Percentiles rank a stretch among this genome's conserved stretches.
Conservation (phyloP, 2,329 filamentous ascomycete genomes). For the Westerdykella aurantiaca region DNA sequence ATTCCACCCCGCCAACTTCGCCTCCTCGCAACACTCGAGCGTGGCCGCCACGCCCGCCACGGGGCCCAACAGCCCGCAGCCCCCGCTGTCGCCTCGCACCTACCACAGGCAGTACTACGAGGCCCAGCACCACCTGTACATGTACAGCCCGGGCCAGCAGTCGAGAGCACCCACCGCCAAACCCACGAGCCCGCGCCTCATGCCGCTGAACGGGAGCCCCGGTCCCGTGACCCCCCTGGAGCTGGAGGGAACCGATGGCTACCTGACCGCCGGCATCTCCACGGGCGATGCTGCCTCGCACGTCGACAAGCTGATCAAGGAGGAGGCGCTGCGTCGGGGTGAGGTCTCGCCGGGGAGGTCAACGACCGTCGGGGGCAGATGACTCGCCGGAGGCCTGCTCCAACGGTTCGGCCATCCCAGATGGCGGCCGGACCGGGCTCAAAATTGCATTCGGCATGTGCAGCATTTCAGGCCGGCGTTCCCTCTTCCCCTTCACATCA, state of each 20-base stretch:
- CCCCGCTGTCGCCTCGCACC: slow-evolving; percentile 41
- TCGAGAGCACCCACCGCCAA: slow-evolving; percentile 21
- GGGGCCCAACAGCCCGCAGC: slow-evolving; percentile 37
- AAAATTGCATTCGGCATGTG: slow-evolving; percentile 1
- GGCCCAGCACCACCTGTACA: slow-evolving; percentile 45
- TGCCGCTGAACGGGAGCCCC: slow-evolving; percentile 45
- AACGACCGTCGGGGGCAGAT: slow-evolving; percentile 27
- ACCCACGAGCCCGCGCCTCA: slow-evolving; percentile 45
- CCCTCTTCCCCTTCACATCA: neutral
- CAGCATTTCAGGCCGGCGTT: slow-evolving; percentile 1
- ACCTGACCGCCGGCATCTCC: slow-evolving; percentile 42
- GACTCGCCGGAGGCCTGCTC: slow-evolving; percentile 15
- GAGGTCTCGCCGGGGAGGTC: slow-evolving; percentile 28
- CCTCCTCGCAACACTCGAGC: slow-evolving; percentile 37
- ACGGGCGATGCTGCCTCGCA: slow-evolving; percentile 35
- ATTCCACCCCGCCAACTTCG: slow-evolving; percentile 50
- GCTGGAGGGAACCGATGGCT: slow-evolving; percentile 42
- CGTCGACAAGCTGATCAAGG: slow-evolving; percentile 44
- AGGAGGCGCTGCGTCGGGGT: slow-evolving; percentile 38
- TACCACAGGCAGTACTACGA: slow-evolving; percentile 44
- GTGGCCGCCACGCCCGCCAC: slow-evolving; percentile 33
- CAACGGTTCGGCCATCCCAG: slow-evolving; percentile 4
- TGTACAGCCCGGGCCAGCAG: slow-evolving; percentile 34
- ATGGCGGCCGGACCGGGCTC: neutral
- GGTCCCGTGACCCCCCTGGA: slow-evolving; percentile 50